Percentiles rank a stretch among this genome's conserved stretches.
phyloP scores from a whole-genome alignment of 2,329 filamentous ascomycete genomes.

The Fusarium algeriense region DNA sequence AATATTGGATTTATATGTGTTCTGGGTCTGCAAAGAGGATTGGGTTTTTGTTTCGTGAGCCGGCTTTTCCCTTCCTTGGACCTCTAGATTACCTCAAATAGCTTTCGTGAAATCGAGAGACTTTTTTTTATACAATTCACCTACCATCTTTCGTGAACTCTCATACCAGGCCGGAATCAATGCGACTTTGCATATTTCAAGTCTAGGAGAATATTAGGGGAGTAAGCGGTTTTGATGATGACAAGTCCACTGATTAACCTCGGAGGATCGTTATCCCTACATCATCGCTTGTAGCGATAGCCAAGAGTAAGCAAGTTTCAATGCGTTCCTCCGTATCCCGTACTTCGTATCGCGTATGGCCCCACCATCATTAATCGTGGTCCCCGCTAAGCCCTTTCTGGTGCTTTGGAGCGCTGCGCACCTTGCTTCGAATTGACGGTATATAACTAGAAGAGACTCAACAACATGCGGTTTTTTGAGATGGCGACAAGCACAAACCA shows the following conservation, averaged over 20 bases:
- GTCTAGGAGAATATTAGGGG: too few species aligned
- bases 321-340: neutral
- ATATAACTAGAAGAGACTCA: neutral
- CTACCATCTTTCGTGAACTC: too few species aligned
- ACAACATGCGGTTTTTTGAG: neutral
- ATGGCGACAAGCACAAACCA: neutral
- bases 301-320: neutral
- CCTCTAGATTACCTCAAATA: too few species aligned
- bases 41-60: too few species aligned
- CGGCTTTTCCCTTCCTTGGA: too few species aligned
- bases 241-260: neutral
- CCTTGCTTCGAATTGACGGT: neutral
- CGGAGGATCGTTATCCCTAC: too few species aligned
- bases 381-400: neutral
- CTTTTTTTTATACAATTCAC: too few species aligned
- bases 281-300: neutral
- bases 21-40: too few species aligned
- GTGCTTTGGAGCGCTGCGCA: conserved; percentile 28
- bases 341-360: conserved; percentile 18
- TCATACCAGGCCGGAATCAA: neutral
- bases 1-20: too few species aligned
- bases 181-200: too few species aligned
- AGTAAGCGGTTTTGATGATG: neutral
- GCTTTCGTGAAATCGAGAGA: too few species aligned
- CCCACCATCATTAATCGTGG: neutral